Conservation (phyloP, 257 asterid species). For the Ophiorrhiza pumila region DNA sequence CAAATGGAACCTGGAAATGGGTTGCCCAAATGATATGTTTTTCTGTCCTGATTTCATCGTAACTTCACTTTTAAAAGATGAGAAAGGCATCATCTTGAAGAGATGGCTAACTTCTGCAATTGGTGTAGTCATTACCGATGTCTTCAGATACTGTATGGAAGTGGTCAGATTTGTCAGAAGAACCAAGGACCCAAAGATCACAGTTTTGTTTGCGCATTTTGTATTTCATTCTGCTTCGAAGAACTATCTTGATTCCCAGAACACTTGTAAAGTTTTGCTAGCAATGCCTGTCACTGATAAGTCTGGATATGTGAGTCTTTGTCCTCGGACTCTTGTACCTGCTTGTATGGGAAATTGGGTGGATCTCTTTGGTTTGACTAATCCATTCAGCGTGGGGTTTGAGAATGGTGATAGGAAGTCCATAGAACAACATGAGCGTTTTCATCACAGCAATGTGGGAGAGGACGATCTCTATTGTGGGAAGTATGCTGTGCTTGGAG, state of each 20-base stretch:
- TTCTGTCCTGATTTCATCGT: neutral
- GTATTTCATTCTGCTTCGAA: neutral
- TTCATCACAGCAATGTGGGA: too few species aligned
- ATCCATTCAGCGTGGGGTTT: neutral
- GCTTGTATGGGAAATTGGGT: neutral
- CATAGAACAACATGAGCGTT: too few species aligned
- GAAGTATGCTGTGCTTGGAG: too few species aligned
- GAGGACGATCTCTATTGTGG: too few species aligned
- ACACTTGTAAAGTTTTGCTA: neutral
- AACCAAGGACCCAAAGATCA: neutral
- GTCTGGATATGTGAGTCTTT: neutral
- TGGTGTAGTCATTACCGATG: neutral
- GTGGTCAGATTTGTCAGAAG: neutral
- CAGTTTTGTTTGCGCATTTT: neutral
- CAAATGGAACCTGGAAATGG: neutral
- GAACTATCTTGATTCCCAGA: neutral
- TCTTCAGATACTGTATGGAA: neutral
- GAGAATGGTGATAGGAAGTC: neutral
- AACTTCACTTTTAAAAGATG: neutral
- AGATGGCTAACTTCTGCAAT: neutral
- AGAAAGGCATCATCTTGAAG: neutral
- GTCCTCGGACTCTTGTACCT: slow-evolving; percentile 6
- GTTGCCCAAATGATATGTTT: neutral
- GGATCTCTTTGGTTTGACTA: neutral
- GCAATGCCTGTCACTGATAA: neutral